phyloP scores from a whole-genome alignment of 176 grass and related monocot genomes.

The Otatea glauca region DNA sequence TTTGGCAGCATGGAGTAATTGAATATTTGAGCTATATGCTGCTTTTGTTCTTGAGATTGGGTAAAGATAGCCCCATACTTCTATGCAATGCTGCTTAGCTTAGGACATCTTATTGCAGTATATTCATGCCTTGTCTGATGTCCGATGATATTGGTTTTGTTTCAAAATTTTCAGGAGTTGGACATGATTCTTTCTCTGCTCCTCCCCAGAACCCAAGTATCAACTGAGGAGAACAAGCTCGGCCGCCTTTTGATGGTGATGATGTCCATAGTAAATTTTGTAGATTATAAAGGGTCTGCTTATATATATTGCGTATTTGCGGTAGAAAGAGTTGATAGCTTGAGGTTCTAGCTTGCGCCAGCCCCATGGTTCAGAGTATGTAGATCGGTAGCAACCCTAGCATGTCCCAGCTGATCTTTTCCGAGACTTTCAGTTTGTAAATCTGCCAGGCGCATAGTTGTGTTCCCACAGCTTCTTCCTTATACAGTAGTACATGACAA shows the following conservation, averaged over 20 bases:
- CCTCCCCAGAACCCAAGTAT: slow-evolving; percentile 68
- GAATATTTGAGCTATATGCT: slow-evolving; percentile 23
- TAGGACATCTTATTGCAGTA: not conserved
- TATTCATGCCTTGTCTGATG: not conserved
- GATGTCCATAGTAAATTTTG: slow-evolving; percentile 58
- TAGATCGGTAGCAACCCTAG: slow-evolving; percentile 37
- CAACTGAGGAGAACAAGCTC: slow-evolving; percentile 78
- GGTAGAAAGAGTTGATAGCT: slow-evolving; percentile 50
- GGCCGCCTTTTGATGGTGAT: slow-evolving; percentile 42
- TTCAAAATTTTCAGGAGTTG: slow-evolving; percentile 61
- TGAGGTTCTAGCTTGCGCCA: slow-evolving; percentile 24
- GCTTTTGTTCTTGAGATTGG: slow-evolving; percentile 17
- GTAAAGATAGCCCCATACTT: slow-evolving; percentile 7
- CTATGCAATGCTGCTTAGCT: not conserved
- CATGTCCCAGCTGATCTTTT: slow-evolving; percentile 40
- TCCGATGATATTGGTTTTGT: not conserved
- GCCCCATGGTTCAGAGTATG: slow-evolving; percentile 31
- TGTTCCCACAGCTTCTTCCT: slow-evolving; percentile 21
- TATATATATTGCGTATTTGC: slow-evolving; percentile 27
- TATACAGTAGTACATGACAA: not conserved
- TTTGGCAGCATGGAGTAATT: slow-evolving; percentile 33
- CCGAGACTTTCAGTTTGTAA: slow-evolving; percentile 38
- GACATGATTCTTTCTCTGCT: slow-evolving; percentile 62
- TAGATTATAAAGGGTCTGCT: slow-evolving; percentile 57
- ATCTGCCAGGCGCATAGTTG: slow-evolving; percentile 36